Evolutionary conservation across 2,329 filamentous ascomycete species (phyloP), one percentile per base, ranked within the genome.

Genomic region (Alternaria dauci): DNA sequence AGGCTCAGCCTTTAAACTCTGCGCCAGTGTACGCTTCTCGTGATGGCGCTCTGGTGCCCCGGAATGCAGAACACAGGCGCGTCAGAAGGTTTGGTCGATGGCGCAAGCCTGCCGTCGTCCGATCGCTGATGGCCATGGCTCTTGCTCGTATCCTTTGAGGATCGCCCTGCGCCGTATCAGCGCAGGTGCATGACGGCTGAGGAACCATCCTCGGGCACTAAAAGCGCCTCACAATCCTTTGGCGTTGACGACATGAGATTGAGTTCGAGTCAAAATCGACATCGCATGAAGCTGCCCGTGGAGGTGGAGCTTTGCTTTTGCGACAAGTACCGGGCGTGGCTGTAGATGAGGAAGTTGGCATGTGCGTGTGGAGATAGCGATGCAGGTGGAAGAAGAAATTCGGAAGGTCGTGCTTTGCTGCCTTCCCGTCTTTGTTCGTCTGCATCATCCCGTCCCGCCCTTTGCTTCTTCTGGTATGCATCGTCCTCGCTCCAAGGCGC

Each of bases 211-310:
- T 64, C 70, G 69, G 70, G 70, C 71, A 68, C 72, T 74, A 75
- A 66, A 58, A 68, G 59, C 74, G 72, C 73, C 70, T 70, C 70
- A 63, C 65, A 63, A 71, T 75, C 69, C 74, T 72, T 62, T 64
- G 53, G 66, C 65, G 61, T 61, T 64, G 57, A 59, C 46, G 55
- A 61, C 57, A 61, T 59, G 53, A 60, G 34, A 65, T 62, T 61
- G 72, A 67, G 60, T 62, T 61, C 58, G 55, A 59, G 61, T 52
- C 66, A 71, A 72, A 64, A 58, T 58, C 58, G 60, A 69, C 67
- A 53, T 58, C 58, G 62, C 61, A 63, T 53, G 28, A 60, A 48
- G 39, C 12, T 30, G 42, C 52, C 52, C 39, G 28, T 43, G 25
- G 20, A 23, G 20, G 53, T 38, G 48, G 16, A 12, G 52, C 25